phyloP scores from a whole-genome alignment of 2,329 filamentous ascomycete species.

The Stagonosporopsis cucurbitacearum region DNA sequence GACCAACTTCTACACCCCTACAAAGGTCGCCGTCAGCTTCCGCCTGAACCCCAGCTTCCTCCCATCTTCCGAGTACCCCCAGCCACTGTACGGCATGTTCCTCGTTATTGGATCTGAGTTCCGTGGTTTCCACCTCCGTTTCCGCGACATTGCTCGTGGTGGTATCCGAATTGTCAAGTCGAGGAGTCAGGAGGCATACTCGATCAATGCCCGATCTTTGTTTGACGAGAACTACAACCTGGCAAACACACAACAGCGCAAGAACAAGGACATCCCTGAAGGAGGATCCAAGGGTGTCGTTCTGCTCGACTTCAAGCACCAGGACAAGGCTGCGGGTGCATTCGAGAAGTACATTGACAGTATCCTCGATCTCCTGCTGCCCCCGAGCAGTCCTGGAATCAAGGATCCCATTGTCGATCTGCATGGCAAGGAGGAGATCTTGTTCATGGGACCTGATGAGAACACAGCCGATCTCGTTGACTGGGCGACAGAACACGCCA shows the following conservation, averaged over 20 bases:
- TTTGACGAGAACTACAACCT: conserved; percentile 99
- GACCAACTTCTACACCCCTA: conserved; percentile 97
- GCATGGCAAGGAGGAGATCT: conserved; percentile 92
- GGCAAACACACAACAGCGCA: conserved; percentile 97
- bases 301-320: conserved; percentile 88
- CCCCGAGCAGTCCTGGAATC: conserved; percentile 90
- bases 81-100: conserved; percentile 97
- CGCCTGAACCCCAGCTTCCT: conserved; percentile 88
- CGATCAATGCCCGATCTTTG: conserved; percentile 93
- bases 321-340: conserved; percentile 88
- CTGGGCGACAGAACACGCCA: conserved; percentile 97
- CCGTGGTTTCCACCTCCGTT: conserved; percentile 94
- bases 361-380: conserved; percentile 91
- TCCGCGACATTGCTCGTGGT: conserved; percentile 94
- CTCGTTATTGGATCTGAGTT: conserved; percentile 96
- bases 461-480: conserved; percentile 97
- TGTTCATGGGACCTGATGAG: conserved; percentile 99
- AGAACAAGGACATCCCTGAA: conserved; percentile 99
- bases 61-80: conserved; percentile 89
- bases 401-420: conserved; percentile 98
- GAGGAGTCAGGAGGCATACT: conserved; percentile 91
- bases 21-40: conserved; percentile 97
- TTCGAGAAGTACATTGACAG: conserved; percentile 99
- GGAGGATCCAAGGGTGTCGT: conserved; percentile 98
- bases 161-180: conserved; percentile 99